phyloP scores from a whole-genome alignment of 2,329 filamentous ascomycete genomes.

The Metarhizium brunneum region DNA sequence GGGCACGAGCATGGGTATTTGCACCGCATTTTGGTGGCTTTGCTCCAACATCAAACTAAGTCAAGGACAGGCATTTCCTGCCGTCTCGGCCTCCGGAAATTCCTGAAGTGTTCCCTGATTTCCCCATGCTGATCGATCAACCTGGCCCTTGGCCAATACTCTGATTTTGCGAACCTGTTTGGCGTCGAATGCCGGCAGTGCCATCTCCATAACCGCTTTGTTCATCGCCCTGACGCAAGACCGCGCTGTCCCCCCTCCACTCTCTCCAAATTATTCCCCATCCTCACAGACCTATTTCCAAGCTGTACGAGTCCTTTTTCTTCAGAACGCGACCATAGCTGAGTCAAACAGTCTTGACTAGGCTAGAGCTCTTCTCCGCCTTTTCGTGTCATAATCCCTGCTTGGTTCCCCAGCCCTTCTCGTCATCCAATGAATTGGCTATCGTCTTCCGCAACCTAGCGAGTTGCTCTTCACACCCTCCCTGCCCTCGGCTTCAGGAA shows the following conservation, averaged over 20 bases:
- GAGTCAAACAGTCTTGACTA: neutral
- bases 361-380: constrained; percentile 1
- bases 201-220: neutral
- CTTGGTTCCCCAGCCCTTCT: neutral
- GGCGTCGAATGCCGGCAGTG: neutral
- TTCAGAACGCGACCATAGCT: neutral
- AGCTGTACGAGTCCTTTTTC: neutral
- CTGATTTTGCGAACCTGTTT: neutral
- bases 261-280: neutral
- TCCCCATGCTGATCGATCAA: neutral
- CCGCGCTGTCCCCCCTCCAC: neutral
- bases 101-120: too few relatives aligned
- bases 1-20: neutral
- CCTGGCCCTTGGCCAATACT: neutral
- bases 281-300: neutral
- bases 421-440: neutral
- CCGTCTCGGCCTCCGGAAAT: neutral
- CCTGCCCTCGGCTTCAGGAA: neutral
- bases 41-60: neutral
- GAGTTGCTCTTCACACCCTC: constrained; percentile 1
- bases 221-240: neutral
- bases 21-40: neutral
- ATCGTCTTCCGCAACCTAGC: neutral
- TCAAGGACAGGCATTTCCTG: neutral
- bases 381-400: neutral